A percentile compares a stretch with the other conserved stretches of the same genome.
These are phyloP conservation scores for Neurospora sp. DNA, from an alignment of 2,329 filamentous ascomycete species.

Conservation along the genomic window DNA sequence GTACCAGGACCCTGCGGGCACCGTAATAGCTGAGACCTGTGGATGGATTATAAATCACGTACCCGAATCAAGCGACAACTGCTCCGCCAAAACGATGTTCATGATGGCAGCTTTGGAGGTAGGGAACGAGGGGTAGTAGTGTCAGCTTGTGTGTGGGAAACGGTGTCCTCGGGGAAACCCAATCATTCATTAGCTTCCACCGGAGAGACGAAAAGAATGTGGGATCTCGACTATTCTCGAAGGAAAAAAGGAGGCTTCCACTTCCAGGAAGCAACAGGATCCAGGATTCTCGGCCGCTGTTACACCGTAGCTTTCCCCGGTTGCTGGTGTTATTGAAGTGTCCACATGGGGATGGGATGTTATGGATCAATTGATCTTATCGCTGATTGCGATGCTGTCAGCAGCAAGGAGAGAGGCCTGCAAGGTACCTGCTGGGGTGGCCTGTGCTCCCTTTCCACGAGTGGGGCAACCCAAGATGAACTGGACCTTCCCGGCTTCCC, in stretches of 20 bases:
- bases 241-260: background rate
- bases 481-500: background rate
- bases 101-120: constrained; percentile 3
- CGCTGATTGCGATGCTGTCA: background rate
- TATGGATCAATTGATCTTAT: background rate
- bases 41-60: background rate
- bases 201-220: background rate
- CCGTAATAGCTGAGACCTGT: background rate
- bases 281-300: background rate
- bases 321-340: background rate
- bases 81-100: constrained; percentile 11
- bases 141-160: background rate
- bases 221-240: background rate
- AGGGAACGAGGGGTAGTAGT: background rate
- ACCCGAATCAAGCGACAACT: constrained; percentile 18
- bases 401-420: background rate
- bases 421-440: background rate
- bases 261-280: background rate
- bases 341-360: background rate
- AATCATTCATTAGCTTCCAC: background rate
- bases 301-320: background rate
- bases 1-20: background rate
- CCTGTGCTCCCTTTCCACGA: background rate
- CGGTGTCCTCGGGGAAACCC: background rate
- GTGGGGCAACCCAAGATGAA: background rate